A percentile compares a stretch with the other conserved stretches of the same genome.
Conservation (phyloP, 139 green algal species). For the Micromonas pusilla region DNA sequence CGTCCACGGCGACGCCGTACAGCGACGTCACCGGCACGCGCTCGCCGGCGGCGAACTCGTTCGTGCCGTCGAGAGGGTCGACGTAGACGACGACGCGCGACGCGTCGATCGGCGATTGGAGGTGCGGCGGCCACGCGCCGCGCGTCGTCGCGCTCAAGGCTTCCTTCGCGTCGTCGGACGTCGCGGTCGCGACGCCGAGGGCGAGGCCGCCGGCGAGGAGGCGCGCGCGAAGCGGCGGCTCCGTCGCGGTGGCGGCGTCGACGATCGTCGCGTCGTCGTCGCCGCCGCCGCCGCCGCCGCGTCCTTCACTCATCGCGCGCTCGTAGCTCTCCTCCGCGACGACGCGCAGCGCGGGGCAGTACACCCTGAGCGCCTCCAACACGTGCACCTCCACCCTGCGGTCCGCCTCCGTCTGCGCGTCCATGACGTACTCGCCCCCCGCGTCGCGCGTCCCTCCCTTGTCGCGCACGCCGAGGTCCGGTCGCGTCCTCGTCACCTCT, state of each 20-base stretch:
- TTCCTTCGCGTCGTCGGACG: neutral
- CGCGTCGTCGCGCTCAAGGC: neutral
- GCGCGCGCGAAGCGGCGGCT: neutral
- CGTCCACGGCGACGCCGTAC: constrained; percentile 28
- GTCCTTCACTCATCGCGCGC: neutral
- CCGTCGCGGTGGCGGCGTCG: neutral
- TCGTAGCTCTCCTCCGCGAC: constrained; percentile 32
- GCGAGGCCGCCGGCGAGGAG: neutral
- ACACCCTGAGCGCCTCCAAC: neutral
- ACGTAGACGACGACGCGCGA: constrained; percentile 26
- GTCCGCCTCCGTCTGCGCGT: constrained; percentile 36
- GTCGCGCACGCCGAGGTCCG: constrained; percentile 17
- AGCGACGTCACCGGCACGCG: constrained; percentile 9
- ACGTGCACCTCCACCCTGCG: constrained; percentile 17
- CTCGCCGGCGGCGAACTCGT: constrained; percentile 30
- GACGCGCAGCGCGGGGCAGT: constrained; percentile 1
- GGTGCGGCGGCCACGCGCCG: neutral
- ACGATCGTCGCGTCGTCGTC: neutral
- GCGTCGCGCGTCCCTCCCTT: constrained; percentile 13
- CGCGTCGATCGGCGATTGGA: neutral
- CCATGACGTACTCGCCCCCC: constrained; percentile 18
- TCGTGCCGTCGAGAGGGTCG: constrained; percentile 33
- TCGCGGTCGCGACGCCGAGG: neutral
- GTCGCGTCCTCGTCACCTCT: neutral
- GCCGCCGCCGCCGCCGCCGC: neutral